phyloP scores from a whole-genome alignment of 768 basidiomycete genomes.

The Melanogaster broomeanus region DNA sequence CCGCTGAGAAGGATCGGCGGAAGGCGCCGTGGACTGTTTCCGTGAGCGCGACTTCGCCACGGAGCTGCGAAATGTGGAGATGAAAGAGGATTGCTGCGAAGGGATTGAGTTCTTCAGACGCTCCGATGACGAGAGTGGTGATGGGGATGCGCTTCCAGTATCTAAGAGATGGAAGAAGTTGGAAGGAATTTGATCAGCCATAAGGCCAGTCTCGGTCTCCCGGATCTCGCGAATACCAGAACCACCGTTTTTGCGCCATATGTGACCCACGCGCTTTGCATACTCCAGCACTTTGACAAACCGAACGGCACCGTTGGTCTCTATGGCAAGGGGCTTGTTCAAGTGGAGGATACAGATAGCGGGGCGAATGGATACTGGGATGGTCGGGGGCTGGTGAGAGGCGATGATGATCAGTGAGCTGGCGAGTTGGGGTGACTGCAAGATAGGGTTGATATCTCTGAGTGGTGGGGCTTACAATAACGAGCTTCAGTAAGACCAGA shows the following conservation, averaged over 20 bases:
- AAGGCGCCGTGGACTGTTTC: slow-evolving; percentile 14
- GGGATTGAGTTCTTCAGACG: background rate
- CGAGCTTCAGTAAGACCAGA: background rate
- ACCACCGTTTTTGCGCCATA: slow-evolving; percentile 37
- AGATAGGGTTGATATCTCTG: slow-evolving; percentile 33
- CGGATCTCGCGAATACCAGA: slow-evolving; percentile 23
- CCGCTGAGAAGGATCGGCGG: slow-evolving; percentile 33
- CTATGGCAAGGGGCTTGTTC: slow-evolving; percentile 31
- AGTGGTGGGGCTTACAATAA: slow-evolving; percentile 29
- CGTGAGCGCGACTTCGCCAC: slow-evolving; percentile 1
- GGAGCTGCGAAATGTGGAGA: background rate
- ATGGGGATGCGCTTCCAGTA: background rate
- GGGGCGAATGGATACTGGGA: slow-evolving; percentile 29
- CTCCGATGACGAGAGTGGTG: slow-evolving; percentile 3
- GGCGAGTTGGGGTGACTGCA: slow-evolving; percentile 35
- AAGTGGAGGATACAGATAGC: slow-evolving; percentile 38
- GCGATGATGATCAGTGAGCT: slow-evolving; percentile 41
- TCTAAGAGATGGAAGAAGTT: slow-evolving; percentile 12
- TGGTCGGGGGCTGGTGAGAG: slow-evolving; percentile 31
- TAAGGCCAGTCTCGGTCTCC: slow-evolving; percentile 21
- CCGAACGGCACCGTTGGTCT: slow-evolving; percentile 34
- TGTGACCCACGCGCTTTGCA: slow-evolving; percentile 39
- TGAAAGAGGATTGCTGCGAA: background rate
- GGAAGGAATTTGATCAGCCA: slow-evolving; percentile 24
- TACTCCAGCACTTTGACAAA: slow-evolving; percentile 40